Evolutionary conservation across 495 filamentous ascomycete species (phyloP).

Genomic region (Xylaria grammica): DNA sequence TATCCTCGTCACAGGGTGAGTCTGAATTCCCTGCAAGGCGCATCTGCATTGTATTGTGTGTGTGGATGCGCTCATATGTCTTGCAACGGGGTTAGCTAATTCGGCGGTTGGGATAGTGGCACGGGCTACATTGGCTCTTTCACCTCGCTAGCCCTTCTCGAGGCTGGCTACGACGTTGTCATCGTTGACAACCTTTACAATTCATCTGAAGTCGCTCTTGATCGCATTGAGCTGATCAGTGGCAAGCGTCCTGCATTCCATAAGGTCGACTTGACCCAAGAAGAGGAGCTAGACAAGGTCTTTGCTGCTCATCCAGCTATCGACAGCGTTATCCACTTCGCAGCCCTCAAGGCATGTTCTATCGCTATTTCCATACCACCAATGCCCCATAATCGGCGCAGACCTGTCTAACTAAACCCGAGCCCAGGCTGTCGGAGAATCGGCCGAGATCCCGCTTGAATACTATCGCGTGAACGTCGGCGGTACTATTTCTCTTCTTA

Average conservation of each 20-base stretch:
- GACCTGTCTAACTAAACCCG: not conserved
- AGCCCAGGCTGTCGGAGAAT: slow-evolving; percentile 89
- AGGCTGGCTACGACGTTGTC: slow-evolving; percentile 94
- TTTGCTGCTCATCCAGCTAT: slow-evolving; percentile 90
- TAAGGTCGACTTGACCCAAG: slow-evolving; percentile 85
- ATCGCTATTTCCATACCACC: slow-evolving; percentile 4
- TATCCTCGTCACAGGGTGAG: slow-evolving; percentile 90
- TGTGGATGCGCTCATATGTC: not conserved
- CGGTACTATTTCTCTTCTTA: slow-evolving; percentile 86
- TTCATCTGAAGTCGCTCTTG: slow-evolving; percentile 84
- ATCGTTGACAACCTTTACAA: slow-evolving; percentile 97
- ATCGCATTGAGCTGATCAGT: slow-evolving; percentile 90
- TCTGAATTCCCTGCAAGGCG: slow-evolving; percentile 21
- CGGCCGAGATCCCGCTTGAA: slow-evolving; percentile 91
- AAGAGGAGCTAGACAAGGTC: slow-evolving; percentile 80
- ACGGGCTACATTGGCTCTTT: slow-evolving; percentile 99
- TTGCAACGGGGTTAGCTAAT: slow-evolving; percentile 18
- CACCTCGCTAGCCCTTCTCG: slow-evolving; percentile 87
- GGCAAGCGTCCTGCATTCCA: slow-evolving; percentile 88
- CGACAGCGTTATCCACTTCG: slow-evolving; percentile 98
- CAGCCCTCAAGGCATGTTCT: slow-evolving; percentile 85
- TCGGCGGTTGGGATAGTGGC: slow-evolving; percentile 63
- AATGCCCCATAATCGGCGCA: slow-evolving; percentile 8
- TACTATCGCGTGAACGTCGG: slow-evolving; percentile 98
- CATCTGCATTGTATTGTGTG: slow-evolving; percentile 24